Base-by-base conservation (phyloP, 1,284 basidiomycete genomes). In the Rhodotorula sp. region DNA sequence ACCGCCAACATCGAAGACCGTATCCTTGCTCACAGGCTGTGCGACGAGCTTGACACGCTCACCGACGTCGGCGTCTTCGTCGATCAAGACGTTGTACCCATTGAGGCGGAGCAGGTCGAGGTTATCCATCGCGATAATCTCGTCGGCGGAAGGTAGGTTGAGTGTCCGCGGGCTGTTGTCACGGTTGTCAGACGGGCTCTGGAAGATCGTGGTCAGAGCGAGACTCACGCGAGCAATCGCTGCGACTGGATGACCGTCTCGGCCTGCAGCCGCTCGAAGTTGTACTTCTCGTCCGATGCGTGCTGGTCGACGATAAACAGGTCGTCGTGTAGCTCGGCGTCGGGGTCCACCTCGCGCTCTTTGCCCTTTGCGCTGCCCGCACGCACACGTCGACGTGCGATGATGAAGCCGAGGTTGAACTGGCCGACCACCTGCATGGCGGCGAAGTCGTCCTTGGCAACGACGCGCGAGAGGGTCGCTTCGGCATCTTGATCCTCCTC, bases 401-500 rank as follows among this genome's bases (percentile, higher is more conserved):
- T 88, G 81, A 99, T 95, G 81, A 99, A 99, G 0, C 95, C 96
- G 54, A 91, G 86, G 78, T 99, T 99, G 82, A 97, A 99, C 81
- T 99, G 97, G 0, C 97, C 97, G 44, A 97, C 77, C 23, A 97
- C 83, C 0, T 89, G 83, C 96, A 99, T 99, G 16, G 70, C 77
- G 8, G 81, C 84, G 79, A 99, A 99, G 82, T 99, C 96, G 1
- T 83, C 80, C 82, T 99, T 98, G 67, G 88, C 86, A 55, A 99
- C 94, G 42, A 93, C 88, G 17, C 95, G 87, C 8, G 92, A 87
- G 3, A 99, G 87, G 0, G 89, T 88, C 54, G 87, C 87, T 23
- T 88, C 89, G 0, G 91, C 93, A 50, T 84, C 83, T 1, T 81
- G 80, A 45, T 89, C 84, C 58, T 88, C 85, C 3, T 84, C 88